phyloP scores from a whole-genome alignment of 805 yeast genomes.

The Blastobotrys muscicola region DNA sequence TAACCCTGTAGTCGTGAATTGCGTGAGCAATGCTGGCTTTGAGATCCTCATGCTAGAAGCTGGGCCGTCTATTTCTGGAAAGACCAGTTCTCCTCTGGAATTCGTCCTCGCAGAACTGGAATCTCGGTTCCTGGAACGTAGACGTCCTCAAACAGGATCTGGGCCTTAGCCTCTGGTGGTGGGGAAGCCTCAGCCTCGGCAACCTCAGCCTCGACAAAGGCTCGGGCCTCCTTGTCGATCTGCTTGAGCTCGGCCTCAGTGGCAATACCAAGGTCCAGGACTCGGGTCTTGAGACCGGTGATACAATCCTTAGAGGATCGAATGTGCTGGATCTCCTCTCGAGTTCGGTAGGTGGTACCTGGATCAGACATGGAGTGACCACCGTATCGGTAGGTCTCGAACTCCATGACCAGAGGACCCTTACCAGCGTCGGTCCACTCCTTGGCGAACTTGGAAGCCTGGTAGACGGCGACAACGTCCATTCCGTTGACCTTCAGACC shows the following conservation, averaged over 20 bases:
- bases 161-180: constrained; percentile 92
- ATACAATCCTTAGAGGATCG: constrained; percentile 97
- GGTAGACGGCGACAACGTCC: constrained; percentile 93
- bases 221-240: constrained; percentile 93
- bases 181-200: constrained; percentile 89
- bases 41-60: too few relatives aligned
- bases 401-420: constrained; percentile 93
- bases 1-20: too few relatives aligned
- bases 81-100: constrained; percentile 90
- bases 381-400: constrained; percentile 98
- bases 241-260: constrained; percentile 91
- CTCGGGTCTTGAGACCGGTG: constrained; percentile 84
- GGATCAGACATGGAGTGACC: constrained; percentile 99
- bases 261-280: constrained; percentile 76
- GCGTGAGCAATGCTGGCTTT: too few relatives aligned
- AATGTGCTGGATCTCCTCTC: constrained; percentile 99
- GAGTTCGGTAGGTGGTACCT: constrained; percentile 99
- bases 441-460: constrained; percentile 93
- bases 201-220: constrained; percentile 88
- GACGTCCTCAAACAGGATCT: constrained; percentile 91
- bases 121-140: constrained; percentile 92
- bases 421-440: constrained; percentile 91
- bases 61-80: constrained; percentile 28
- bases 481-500: constrained; percentile 98
- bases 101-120: constrained; percentile 91